Base-by-base conservation (phyloP, 176 grass and related monocot genomes). In the Lolium perenne region DNA sequence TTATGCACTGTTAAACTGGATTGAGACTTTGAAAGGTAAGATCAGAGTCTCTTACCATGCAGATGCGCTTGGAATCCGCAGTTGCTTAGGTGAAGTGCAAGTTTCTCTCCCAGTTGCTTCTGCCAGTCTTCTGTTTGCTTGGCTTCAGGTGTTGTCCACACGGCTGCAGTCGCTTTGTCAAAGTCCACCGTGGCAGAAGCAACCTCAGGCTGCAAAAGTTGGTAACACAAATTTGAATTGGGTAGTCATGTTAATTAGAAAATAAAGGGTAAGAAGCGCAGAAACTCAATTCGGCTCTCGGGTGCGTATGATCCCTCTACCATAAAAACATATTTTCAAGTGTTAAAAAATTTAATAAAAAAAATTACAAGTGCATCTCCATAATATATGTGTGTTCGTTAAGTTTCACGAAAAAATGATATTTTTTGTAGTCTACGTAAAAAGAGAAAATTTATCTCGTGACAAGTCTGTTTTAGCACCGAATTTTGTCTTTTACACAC, bases 41-140 rank as follows among this genome's bases (percentile, higher is more conserved):
- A 73, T 17, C 4, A 2, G 0, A 50, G 69, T 40, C 12, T 22
- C 66, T 15, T 87, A 92, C 90, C 88, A 75, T 80, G 88, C 58
- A 92, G 32, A 82, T 81, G 85, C 71, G 93, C 95, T 20, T 91
- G 63, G 76, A 98, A 98, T 64, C 95, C 95, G 17, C 91, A 95
- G n/a, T 90, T 84, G 20, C 74, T 93, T 53, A 98, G 88, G 70
- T 94, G 90, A 67, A 84, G 76, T 50, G 96, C 90, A 21, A 98
- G 91, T 16, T 83, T 92, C 78, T 94, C 84, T 2, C 90, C 96
- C 35, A 98, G 38, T 6, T 91, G 80, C 75, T 94, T 84, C n/a
- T 92, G 90, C 91, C 93, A 98, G 78, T 92, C 84, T 17, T 91
- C 22, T 14, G 29, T 38, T 11, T 53, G 25, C 57, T 92, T 95